phyloP scores from a whole-genome alignment of 495 filamentous ascomycete species.

The Hypoxylon fragiforme region DNA sequence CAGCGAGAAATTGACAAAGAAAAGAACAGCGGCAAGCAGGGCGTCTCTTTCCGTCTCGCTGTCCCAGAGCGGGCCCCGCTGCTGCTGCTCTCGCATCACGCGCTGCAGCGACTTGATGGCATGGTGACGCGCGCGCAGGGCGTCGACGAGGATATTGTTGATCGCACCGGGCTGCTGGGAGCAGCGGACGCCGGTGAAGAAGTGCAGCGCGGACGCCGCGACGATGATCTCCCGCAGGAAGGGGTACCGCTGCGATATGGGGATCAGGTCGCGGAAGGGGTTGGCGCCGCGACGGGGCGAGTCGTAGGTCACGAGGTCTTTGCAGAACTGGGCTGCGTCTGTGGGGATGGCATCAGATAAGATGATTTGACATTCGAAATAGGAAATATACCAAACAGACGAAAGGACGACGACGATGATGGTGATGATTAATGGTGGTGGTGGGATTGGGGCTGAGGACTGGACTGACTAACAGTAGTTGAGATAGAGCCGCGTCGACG shows the following conservation, averaged over 20 bases:
- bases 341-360: constrained; percentile 1
- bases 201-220: constrained; percentile 59
- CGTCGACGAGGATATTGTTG: constrained; percentile 46
- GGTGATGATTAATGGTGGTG: background rate
- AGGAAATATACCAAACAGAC: too few relatives aligned
- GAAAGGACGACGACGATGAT: too few relatives aligned
- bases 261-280: constrained; percentile 54
- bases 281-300: constrained; percentile 47
- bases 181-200: constrained; percentile 41
- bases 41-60: constrained; percentile 43
- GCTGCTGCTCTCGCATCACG: constrained; percentile 39
- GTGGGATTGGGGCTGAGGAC: background rate
- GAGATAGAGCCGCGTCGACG: constrained; percentile 48
- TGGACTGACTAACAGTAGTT: constrained; percentile 35
- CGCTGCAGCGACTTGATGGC: constrained; percentile 50
- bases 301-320: constrained; percentile 57
- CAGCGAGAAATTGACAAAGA: constrained; percentile 61
- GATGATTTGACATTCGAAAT: too few relatives aligned
- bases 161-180: constrained; percentile 4
- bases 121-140: constrained; percentile 52
- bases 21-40: constrained; percentile 54
- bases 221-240: constrained; percentile 55
- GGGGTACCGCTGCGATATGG: constrained; percentile 48
- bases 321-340: constrained; percentile 58
- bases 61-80: background rate